Evolutionary conservation across 495 filamentous ascomycete species (phyloP).

Genomic region (Clohesyomyces aquaticus): DNA sequence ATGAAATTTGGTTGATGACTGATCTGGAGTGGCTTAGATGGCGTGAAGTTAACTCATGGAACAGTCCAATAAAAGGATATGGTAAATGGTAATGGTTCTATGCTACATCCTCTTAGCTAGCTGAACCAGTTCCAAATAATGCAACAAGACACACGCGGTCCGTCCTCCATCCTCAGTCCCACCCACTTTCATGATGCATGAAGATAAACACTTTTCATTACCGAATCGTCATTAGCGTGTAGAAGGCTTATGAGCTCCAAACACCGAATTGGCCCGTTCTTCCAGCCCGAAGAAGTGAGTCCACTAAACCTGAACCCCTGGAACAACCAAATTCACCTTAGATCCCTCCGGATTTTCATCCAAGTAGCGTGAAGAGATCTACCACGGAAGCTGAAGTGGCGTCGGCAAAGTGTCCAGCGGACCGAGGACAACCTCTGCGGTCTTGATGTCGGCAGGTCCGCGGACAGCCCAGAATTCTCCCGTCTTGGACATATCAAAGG

Average conservation of each 20-base stretch:
- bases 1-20: not conserved
- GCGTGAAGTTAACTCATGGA: not conserved
- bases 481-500: constrained; percentile 66
- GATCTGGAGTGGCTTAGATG: not conserved
- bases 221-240: not conserved
- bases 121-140: too few species aligned
- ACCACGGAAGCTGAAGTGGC: constrained; percentile 73
- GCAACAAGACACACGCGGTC: too few species aligned
- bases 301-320: not conserved
- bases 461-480: constrained; percentile 74
- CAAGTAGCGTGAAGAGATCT: constrained; percentile 12
- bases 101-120: too few species aligned
- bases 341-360: not conserved
- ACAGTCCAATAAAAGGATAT: too few species aligned
- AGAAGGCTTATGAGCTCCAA: not conserved
- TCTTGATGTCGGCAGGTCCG: constrained; percentile 71
- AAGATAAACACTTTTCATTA: not conserved
- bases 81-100: too few species aligned
- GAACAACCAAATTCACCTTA: not conserved
- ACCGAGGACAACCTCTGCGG: constrained; percentile 66
- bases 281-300: too few species aligned
- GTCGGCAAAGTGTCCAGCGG: constrained; percentile 57
- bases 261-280: not conserved
- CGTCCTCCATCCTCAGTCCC: not conserved
- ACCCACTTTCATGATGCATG: not conserved